Base-by-base conservation (phyloP, 495 filamentous ascomycete species). In the Terfezia claveryi region DNA sequence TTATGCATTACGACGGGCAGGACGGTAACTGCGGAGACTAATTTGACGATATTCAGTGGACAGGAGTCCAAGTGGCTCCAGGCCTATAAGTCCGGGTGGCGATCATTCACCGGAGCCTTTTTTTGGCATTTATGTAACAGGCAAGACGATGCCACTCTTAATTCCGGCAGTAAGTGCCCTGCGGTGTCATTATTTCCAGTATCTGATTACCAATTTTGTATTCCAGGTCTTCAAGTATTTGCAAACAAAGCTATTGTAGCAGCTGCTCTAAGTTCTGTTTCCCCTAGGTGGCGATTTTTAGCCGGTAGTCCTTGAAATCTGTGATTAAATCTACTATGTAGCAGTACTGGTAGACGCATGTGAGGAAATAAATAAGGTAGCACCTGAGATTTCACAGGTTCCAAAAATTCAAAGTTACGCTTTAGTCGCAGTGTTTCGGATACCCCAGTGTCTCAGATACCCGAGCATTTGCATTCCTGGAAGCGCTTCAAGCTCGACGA, bases 81-180 rank as follows among this genome's bases (percentile, higher is more conserved):
- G 51, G 23, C 36, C 9, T 38, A 10, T 9, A 9, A 36, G 51
- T 8, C 27, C 8, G 51, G 59, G 53, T 61, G 60, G 60, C 60
- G 58, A 50, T 32, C 51, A 14, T 61, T 61, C 38, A 58, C 52
- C 11, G 58, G 60, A 23, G 23, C 52, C 2, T 59, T 62, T 44
- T 57, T 63, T 16, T n/a, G 60, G 61, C 23, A 50, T 63, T 32
- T 62, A 63, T 27, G 52, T 60, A 36, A 63, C 54, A 27, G 52
- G 54, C 10, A n/a, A 9, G n/a, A 44, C 38, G 9, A n/a, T 44
- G 38, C 38, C 38, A 44, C n/a, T 44, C 10, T n/a, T 44, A 10
- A n/a, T 44, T 44, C 38, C 38, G 38, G 38, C 38, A 9, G 38
- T 44, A 44, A 44, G 38, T 44, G 9, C n/a, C n/a, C n/a, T 44